A percentile compares a stretch with the other conserved stretches of the same genome.
Conservation (phyloP, 2,329 filamentous ascomycete genomes). For the Sclerotinia glacialis region DNA sequence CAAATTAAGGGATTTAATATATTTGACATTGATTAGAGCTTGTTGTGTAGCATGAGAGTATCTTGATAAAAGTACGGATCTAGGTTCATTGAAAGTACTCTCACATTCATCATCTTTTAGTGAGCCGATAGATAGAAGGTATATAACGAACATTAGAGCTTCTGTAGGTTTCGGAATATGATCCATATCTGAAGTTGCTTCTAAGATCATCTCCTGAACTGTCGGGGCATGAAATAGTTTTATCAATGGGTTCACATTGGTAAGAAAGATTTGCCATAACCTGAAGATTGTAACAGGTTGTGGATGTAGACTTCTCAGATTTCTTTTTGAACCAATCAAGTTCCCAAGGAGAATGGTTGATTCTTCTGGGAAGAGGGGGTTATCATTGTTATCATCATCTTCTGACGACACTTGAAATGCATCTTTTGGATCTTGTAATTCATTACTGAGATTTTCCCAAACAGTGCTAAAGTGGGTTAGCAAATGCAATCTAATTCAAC, state of each 20-base stretch:
- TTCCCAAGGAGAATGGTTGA: conserved; percentile 51
- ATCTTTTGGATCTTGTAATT: conserved; percentile 35
- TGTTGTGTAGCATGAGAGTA: conserved; percentile 62
- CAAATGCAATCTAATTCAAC: not conserved
- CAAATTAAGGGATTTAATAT: conserved; percentile 63
- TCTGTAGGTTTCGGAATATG: conserved; percentile 52
- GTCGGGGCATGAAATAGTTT: conserved; percentile 68
- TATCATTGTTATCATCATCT: conserved; percentile 38
- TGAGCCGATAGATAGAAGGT: conserved; percentile 58
- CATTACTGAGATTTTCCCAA: conserved; percentile 37
- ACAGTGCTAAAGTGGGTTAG: conserved; percentile 29
- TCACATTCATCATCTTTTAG: conserved; percentile 56
- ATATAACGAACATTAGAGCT: conserved; percentile 66
- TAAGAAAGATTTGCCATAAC: conserved; percentile 68
- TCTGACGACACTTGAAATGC: conserved; percentile 38
- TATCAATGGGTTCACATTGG: conserved; percentile 66
- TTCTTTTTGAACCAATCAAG: conserved; percentile 37
- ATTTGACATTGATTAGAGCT: conserved; percentile 64
- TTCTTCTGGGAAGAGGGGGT: conserved; percentile 27
- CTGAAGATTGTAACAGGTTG: conserved; percentile 58
- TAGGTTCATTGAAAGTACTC: conserved; percentile 53
- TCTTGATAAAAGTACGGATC: conserved; percentile 49
- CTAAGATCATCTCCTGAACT: conserved; percentile 61
- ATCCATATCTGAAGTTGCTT: conserved; percentile 53
- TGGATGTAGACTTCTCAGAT: conserved; percentile 54